A percentile compares a stretch with the other conserved stretches of the same genome.
Conservation (phyloP, 176 grass and related monocot species). For the Poa annua region DNA sequence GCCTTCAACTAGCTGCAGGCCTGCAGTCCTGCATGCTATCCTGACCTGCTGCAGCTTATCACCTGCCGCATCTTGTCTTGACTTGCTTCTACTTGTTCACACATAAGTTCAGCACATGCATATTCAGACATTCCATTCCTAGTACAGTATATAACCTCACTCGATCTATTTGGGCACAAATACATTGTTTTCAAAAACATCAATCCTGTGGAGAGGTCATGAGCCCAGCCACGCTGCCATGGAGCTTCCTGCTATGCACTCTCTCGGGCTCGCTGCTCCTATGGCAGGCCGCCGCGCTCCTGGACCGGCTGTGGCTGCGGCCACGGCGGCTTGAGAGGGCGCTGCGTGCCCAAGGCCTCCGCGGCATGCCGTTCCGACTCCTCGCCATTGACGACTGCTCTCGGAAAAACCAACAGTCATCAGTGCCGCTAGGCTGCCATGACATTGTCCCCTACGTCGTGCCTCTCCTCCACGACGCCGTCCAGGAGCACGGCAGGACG, state of each 20-base stretch:
- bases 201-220: too few relatives aligned
- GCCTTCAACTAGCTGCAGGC: too few relatives aligned
- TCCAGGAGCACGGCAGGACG: constrained; percentile 49
- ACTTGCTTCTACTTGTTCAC: too few relatives aligned
- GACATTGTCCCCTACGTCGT: constrained; percentile 43
- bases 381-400: constrained; percentile 41
- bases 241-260: constrained; percentile 35
- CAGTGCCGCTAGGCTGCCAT: constrained; percentile 31
- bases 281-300: constrained; percentile 23
- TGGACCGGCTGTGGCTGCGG: constrained; percentile 43
- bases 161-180: neutral
- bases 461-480: constrained; percentile 28
- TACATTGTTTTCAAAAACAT: neutral
- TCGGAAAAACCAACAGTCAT: constrained; percentile 21
- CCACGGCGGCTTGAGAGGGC: constrained; percentile 45
- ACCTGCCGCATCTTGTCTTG: too few relatives aligned
- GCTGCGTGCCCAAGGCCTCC: constrained; percentile 50
- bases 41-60: too few relatives aligned
- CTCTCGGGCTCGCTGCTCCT: constrained; percentile 30
- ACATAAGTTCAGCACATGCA: too few relatives aligned
- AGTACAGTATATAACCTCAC: neutral
- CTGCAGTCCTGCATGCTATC: too few relatives aligned
- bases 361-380: constrained; percentile 47
- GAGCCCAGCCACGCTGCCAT: neutral
- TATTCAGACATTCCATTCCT: too few relatives aligned